phyloP scores from a whole-genome alignment of 75 land plant species.

The Adiantum capillusveneris region DNA sequence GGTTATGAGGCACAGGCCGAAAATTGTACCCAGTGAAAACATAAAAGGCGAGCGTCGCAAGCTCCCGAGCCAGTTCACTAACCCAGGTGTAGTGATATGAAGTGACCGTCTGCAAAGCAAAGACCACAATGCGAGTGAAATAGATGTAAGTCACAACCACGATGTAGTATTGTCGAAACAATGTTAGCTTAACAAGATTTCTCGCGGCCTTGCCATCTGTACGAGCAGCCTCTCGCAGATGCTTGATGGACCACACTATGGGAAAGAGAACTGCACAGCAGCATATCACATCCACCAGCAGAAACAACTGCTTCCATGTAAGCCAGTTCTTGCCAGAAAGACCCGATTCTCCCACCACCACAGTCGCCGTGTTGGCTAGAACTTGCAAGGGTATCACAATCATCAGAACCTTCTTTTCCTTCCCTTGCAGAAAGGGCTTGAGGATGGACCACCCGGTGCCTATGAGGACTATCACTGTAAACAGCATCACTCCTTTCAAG shows the following conservation, averaged over 20 bases:
- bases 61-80: constrained; percentile 39
- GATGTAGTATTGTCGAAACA: constrained; percentile 60
- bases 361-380: constrained; percentile 46
- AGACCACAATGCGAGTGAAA: constrained; percentile 65
- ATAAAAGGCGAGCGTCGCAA: constrained; percentile 49
- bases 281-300: constrained; percentile 54
- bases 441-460: constrained; percentile 77
- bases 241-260: constrained; percentile 65
- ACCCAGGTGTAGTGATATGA: constrained; percentile 52
- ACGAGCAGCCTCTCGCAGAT: constrained; percentile 52
- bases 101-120: constrained; percentile 43
- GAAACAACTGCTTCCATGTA: constrained; percentile 53
- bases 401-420: constrained; percentile 77
- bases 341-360: constrained; percentile 61
- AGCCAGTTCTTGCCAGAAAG: constrained; percentile 51
- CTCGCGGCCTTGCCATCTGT: constrained; percentile 72
- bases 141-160: constrained; percentile 61
- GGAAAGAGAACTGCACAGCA: constrained; percentile 74
- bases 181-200: constrained; percentile 51
- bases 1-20: constrained; percentile 53
- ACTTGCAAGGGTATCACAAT: constrained; percentile 67
- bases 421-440: constrained; percentile 63
- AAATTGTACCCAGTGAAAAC: constrained; percentile 53
- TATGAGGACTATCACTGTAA: constrained; percentile 59
- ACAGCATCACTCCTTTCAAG: constrained; percentile 46